phyloP scores from a whole-genome alignment of 139 green algal genomes.

The Chlorella vulgaris region DNA sequence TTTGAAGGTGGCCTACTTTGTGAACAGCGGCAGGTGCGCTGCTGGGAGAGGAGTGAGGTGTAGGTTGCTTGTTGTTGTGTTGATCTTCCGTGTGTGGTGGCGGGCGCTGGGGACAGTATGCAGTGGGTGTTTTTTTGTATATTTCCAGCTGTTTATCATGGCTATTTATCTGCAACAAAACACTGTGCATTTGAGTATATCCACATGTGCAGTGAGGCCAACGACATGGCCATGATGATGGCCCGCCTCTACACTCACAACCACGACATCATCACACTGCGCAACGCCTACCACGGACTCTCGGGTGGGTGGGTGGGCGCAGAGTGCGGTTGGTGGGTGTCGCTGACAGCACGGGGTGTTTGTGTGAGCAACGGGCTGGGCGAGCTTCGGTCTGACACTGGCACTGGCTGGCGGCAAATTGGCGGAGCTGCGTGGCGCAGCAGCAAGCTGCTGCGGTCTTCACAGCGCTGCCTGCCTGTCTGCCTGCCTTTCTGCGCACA shows the following conservation, averaged over 20 bases:
- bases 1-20: slow-evolving; percentile 82
- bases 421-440: too few relatives aligned
- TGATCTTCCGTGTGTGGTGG: background rate
- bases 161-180: too few relatives aligned
- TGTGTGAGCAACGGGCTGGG: background rate
- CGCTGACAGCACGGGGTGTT: background rate
- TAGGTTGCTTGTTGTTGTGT: background rate
- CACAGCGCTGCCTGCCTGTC: too few relatives aligned
- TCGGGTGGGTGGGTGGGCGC: slow-evolving; percentile 29
- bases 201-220: slow-evolving; percentile 85
- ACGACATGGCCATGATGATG: slow-evolving; percentile 88
- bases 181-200: too few relatives aligned
- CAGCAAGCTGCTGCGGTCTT: too few relatives aligned
- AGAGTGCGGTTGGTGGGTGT: background rate
- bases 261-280: slow-evolving; percentile 89
- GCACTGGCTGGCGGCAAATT: too few relatives aligned
- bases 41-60: background rate
- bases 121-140: too few relatives aligned
- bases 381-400: too few relatives aligned
- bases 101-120: too few relatives aligned
- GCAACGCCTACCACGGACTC: slow-evolving; percentile 96
- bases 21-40: slow-evolving; percentile 65
- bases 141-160: too few relatives aligned
- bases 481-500: too few relatives aligned
- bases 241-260: slow-evolving; percentile 70